phyloP scores from a whole-genome alignment of 139 green algal genomes.

The Chlamydomonas incerta region DNA sequence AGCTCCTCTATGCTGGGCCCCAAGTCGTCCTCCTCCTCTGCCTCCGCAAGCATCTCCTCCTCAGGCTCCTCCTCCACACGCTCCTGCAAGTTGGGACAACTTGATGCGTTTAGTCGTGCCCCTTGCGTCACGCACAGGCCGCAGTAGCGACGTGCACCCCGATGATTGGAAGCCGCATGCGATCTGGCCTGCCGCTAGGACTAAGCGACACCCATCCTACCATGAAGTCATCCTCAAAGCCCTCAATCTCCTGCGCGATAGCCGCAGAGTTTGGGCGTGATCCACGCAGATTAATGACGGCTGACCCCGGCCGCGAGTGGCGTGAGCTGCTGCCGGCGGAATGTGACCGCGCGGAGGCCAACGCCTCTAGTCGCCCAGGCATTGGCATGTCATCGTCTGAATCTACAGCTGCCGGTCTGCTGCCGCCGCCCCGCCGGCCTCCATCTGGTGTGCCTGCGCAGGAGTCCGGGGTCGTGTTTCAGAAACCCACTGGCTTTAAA shows the following conservation, averaged over 20 bases:
- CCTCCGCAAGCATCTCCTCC: constrained; percentile 42
- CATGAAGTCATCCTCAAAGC: constrained; percentile 75
- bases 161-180: too few relatives aligned
- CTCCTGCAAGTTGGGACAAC: constrained; percentile 53
- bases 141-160: too few relatives aligned
- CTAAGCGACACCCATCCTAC: constrained; percentile 51
- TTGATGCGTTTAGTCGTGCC: too few relatives aligned
- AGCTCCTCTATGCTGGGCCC: constrained; percentile 64
- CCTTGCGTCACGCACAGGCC: too few relatives aligned
- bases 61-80: constrained; percentile 65
- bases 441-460: background rate
- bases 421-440: background rate
- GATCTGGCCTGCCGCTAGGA: too few relatives aligned
- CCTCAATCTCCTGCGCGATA: constrained; percentile 71
- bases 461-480: too few relatives aligned
- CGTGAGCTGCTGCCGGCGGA: constrained; percentile 24
- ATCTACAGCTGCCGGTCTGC: background rate
- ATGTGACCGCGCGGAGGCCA: constrained; percentile 35
- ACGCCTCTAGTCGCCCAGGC: constrained; percentile 46
- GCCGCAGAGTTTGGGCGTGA: constrained; percentile 69
- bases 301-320: constrained; percentile 48
- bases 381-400: constrained; percentile 50
- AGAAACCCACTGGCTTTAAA: too few relatives aligned
- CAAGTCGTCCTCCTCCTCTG: constrained; percentile 48
- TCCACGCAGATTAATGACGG: constrained; percentile 62